phyloP scores from a whole-genome alignment of 306 rosid genomes.

The Pyrus communis region DNA sequence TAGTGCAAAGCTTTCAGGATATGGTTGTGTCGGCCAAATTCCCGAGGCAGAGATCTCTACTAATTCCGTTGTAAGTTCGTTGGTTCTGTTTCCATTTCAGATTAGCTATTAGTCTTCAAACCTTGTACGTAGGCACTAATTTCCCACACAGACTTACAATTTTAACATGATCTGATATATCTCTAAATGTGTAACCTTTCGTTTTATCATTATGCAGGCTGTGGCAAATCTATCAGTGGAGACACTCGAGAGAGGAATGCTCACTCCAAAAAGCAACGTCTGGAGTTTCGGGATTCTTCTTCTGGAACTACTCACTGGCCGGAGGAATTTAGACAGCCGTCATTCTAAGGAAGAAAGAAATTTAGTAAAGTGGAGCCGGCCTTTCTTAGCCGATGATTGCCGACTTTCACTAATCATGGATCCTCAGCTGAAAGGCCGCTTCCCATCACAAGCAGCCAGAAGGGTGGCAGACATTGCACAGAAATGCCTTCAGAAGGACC shows the following conservation, averaged over 20 bases:
- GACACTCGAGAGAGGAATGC: constrained; percentile 90
- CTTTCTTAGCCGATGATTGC: constrained; percentile 71
- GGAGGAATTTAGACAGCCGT: constrained; percentile 83
- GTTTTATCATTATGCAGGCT: constrained; percentile 46
- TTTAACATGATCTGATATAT: constrained; percentile 1
- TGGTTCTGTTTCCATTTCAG: not conserved
- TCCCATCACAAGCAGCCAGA: constrained; percentile 84
- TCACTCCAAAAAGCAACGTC: constrained; percentile 95
- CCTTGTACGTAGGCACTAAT: not conserved
- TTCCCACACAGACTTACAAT: not conserved
- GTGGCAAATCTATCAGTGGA: constrained; percentile 87
- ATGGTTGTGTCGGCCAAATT: constrained; percentile 91
- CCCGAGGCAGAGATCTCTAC: constrained; percentile 77
- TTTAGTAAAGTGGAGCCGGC: constrained; percentile 92
- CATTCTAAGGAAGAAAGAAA: constrained; percentile 95
- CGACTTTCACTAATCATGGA: constrained; percentile 91
- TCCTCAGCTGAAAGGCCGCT: constrained; percentile 83
- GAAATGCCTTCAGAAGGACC: constrained; percentile 89
- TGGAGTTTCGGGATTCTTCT: constrained; percentile 94
- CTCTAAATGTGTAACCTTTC: not conserved
- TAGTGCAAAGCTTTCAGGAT: constrained; percentile 99
- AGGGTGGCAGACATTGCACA: constrained; percentile 83
- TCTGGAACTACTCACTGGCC: constrained; percentile 84
- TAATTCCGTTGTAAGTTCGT: constrained; percentile 65
- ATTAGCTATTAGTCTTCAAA: not conserved